These are phyloP conservation scores for Mucuna pruriens DNA, from an alignment of 306 rosid species.

Conservation along the genomic window DNA sequence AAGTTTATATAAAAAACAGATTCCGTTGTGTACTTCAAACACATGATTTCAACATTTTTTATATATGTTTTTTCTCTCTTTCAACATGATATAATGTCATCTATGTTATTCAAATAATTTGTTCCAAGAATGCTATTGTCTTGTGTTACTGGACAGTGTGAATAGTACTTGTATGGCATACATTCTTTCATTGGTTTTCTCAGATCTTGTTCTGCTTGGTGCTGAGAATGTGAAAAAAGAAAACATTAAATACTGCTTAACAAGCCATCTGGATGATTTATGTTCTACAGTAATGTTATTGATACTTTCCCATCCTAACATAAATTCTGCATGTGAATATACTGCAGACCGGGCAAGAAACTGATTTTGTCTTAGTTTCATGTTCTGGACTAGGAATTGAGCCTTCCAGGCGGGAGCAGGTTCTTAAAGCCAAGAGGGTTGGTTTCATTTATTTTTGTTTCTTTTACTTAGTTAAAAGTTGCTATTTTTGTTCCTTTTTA, in stretches of 20 bases:
- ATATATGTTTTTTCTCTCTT: too few species aligned
- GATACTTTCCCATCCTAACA: conserved; percentile 14
- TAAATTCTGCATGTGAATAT: conserved; percentile 38
- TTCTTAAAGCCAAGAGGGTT: conserved; percentile 95
- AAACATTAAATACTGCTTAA: conserved; percentile 23
- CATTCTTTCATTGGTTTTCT: conserved; percentile 10
- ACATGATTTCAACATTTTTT: too few species aligned
- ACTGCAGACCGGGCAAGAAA: conserved; percentile 94
- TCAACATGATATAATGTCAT: too few species aligned
- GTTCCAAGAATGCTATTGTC: conserved; percentile 15
- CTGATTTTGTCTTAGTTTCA: conserved; percentile 93
- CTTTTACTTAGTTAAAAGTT: conserved; percentile 13
- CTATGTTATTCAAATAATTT: conserved; percentile 22
- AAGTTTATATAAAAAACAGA: too few species aligned
- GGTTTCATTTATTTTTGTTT: conserved; percentile 41
- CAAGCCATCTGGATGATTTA: conserved; percentile 32
- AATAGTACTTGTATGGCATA: conserved; percentile 16
- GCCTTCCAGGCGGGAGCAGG: conserved; percentile 93
- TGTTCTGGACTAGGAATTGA: conserved; percentile 94
- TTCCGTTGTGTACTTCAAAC: too few species aligned
- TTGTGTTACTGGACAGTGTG: conserved; percentile 24
- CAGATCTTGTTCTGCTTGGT: conserved; percentile 21
- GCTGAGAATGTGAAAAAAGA: conserved; percentile 5
- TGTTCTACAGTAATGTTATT: conserved; percentile 11
- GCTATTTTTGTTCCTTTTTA: not conserved